Evolutionary conservation across 208 protist genomes (phyloP), one percentile per base, ranked within the genome.

Genomic region (Acanthamoeba royreba): DNA sequence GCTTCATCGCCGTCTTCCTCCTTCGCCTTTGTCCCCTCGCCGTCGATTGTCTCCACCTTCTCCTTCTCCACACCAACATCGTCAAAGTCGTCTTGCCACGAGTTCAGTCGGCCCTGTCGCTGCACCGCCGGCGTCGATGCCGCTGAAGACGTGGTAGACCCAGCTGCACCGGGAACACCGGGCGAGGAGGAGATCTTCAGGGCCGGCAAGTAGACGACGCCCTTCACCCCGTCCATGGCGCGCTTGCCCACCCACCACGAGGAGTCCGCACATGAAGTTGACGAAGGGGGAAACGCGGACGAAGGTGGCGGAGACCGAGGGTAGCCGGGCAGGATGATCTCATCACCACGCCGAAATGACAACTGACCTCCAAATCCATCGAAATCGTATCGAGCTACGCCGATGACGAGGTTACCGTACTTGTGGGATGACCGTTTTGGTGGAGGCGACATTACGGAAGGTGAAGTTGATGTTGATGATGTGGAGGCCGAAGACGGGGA

Each of bases 281-380:
- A 55, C 49, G 49, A 55, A 42, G 61, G 28, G 11, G 61, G 61
- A 9, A 28, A 66, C n/a, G n/a, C n/a, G n/a, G n/a, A n/a, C n/a
- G n/a, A n/a, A n/a, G n/a, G n/a, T n/a, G n/a, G n/a, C 53, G 19
- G 19, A 28, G 53, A 9, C 8, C 43, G 81, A 43, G 81, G 49
- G 81, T 55, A 53, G 81, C 61, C 22, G 81, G 61, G 28, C 13
- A 89, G 17, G 28, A 63, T 13, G 47, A 89, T 55, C 35, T 89
- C 81, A 33, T 89, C 81, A 42, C 81, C 81, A 31, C 52, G n/a
- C 28, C 45, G 3, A 63, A 89, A 89, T 42, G 49, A 66, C 15
- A 89, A 47, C 81, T 89, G 81, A 9, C 52, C 81, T 13, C 81
- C 81, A n/a, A 89, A 89, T 4, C 49, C 81, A 38, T 63, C 81